Conservation (phyloP, 768 basidiomycete genomes). For the Cystofilobasidium bisporidii region DNA sequence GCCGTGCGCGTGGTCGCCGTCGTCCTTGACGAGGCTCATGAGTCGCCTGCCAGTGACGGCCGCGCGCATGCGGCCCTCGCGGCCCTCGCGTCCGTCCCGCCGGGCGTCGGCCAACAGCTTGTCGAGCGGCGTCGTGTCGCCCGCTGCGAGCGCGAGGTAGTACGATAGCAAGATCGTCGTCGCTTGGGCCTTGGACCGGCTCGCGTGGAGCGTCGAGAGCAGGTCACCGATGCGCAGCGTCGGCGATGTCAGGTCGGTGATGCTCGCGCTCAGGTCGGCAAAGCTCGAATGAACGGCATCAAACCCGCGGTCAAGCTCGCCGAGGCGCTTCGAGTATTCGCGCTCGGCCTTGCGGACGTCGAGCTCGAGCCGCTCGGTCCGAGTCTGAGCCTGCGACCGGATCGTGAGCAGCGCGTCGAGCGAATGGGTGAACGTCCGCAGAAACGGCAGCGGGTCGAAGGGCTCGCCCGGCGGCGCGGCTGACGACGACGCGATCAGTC, state of each 20-base stretch:
- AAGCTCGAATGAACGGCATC: conserved; percentile 86
- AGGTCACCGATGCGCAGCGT: conserved; percentile 84
- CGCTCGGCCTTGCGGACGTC: conserved; percentile 76
- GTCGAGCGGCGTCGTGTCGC: conserved; percentile 20
- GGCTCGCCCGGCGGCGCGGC: conserved; percentile 45
- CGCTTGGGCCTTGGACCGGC: conserved; percentile 22
- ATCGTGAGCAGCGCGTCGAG: conserved; percentile 79
- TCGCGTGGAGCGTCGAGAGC: conserved; percentile 53
- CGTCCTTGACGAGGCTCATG: conserved; percentile 81
- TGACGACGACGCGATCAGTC: conserved; percentile 65
- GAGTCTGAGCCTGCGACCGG: conserved; percentile 78
- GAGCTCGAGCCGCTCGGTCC: conserved; percentile 87
- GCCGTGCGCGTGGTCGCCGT: conserved; percentile 46
- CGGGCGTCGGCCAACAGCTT: conserved; percentile 20
- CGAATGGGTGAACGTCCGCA: conserved; percentile 79
- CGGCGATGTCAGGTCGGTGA: conserved; percentile 86
- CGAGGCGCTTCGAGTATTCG: conserved; percentile 88
- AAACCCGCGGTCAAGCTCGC: conserved; percentile 84
- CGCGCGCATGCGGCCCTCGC: conserved; percentile 76
- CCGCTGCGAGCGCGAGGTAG: conserved; percentile 21
- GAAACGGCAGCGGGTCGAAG: conserved; percentile 90
- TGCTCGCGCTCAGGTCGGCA: conserved; percentile 74
- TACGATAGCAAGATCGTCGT: conserved; percentile 23
- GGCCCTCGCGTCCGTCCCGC: conserved; percentile 47
- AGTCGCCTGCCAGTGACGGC: conserved; percentile 77